These are phyloP conservation scores for Calonectria honghensis DNA, from an alignment of 2,329 filamentous ascomycete species.

Conservation along the genomic window DNA sequence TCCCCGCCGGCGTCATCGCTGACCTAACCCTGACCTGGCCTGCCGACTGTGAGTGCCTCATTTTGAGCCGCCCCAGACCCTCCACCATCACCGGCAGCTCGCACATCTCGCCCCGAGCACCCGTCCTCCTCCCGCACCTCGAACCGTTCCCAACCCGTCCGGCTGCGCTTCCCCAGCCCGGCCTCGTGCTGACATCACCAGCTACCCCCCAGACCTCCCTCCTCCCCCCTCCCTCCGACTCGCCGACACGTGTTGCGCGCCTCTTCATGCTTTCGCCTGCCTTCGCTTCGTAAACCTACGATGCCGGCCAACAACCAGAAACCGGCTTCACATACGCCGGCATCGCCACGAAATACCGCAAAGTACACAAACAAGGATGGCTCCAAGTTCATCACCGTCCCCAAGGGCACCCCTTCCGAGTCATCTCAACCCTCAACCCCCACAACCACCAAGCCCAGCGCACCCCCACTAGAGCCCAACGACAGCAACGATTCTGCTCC, in stretches of 20 bases:
- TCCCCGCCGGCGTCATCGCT: constrained; percentile 62
- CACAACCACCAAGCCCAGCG: constrained; percentile 63
- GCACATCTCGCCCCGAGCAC: constrained; percentile 36
- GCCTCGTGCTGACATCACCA: constrained; percentile 49
- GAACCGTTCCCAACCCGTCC: constrained; percentile 41
- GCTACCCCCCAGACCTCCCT: constrained; percentile 46
- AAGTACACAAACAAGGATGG: constrained; percentile 82
- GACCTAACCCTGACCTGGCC: constrained; percentile 62
- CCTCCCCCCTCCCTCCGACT: constrained; percentile 46
- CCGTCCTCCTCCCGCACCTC: constrained; percentile 48
- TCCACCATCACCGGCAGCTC: constrained; percentile 52
- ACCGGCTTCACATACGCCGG: constrained; percentile 68
- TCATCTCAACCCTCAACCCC: constrained; percentile 73
- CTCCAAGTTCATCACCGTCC: constrained; percentile 80
- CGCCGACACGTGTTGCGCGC: constrained; percentile 57
- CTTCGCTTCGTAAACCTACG: constrained; percentile 60
- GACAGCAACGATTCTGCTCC: constrained; percentile 62
- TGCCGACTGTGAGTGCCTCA: constrained; percentile 60
- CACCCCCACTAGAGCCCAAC: constrained; percentile 56
- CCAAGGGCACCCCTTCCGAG: constrained; percentile 72
- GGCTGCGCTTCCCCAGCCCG: constrained; percentile 46
- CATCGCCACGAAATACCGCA: constrained; percentile 72
- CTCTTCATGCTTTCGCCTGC: constrained; percentile 64
- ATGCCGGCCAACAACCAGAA: constrained; percentile 74
- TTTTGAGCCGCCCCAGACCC: constrained; percentile 58